These are phyloP conservation scores for Collariella sp. DNA, from an alignment of 495 filamentous ascomycete species.

Conservation along the genomic window DNA sequence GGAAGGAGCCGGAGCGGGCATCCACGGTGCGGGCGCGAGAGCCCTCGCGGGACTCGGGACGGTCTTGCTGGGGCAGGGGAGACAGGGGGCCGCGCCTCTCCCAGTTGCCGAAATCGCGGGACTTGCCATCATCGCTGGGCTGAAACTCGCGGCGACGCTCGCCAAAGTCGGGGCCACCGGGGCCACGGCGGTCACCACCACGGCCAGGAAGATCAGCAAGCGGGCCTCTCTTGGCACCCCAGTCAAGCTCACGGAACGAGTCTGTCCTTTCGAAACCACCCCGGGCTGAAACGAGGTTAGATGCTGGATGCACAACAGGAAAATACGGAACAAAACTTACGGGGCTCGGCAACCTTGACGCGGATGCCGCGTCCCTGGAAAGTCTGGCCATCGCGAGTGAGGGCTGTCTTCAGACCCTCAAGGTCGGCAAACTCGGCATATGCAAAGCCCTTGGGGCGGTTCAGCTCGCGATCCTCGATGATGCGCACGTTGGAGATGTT, in stretches of 20 bases:
- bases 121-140: constrained; percentile 62
- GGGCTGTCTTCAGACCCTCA: constrained; percentile 84
- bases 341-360: constrained; percentile 53
- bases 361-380: constrained; percentile 83
- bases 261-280: constrained; percentile 42
- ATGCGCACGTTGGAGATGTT: constrained; percentile 82
- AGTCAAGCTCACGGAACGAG: constrained; percentile 51
- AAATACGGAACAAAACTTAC: constrained; percentile 21
- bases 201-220: constrained; percentile 59
- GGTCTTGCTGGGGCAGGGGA: constrained; percentile 51
- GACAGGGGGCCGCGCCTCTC: constrained; percentile 90
- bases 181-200: constrained; percentile 52
- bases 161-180: constrained; percentile 37
- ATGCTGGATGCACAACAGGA: constrained; percentile 8
- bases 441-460: constrained; percentile 92
- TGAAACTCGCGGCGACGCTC: constrained; percentile 34
- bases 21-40: constrained; percentile 63
- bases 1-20: constrained; percentile 34
- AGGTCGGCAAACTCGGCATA: constrained; percentile 89
- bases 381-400: constrained; percentile 66
- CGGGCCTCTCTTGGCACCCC: constrained; percentile 74
- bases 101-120: constrained; percentile 86
- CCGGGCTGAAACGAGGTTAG: constrained; percentile 53
- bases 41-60: constrained; percentile 51
- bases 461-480: constrained; percentile 87